Evolutionary conservation across 1,284 basidiomycete species (phyloP), one percentile per base, ranked within the genome.

Genomic region (Sphagnurus paluster): DNA sequence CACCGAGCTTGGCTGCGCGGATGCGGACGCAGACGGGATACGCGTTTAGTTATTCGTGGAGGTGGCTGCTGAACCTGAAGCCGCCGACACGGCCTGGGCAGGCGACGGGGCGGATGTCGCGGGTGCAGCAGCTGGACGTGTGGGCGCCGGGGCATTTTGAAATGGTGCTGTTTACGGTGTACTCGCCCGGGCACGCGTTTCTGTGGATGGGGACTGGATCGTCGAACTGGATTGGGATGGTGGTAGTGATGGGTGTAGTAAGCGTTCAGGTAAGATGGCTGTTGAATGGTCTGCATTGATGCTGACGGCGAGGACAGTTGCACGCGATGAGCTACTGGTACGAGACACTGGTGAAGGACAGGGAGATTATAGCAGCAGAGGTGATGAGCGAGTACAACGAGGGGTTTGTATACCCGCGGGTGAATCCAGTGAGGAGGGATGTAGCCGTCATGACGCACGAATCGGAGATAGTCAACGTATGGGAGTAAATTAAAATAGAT

Each of bases 351-450:
- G 42, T 91, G 14, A 90, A 86, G 62, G 91, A 94, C 68, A 82
- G 78, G 53, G 79, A 76, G 38, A 80, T 90, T 42, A 77, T 94
- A 45, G 77, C 86, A 25, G 77, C 82, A 3, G 91, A 93, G 61
- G 88, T 93, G 9, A 78, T 94, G 77, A 79, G 85, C 60, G 91
- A 94, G 66, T 94, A 94, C 61, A 87, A 94, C 56, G 72, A 83
- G 61, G 82, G 81, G 66, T 93, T 90, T 61, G 91, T 93, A 7
- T 81, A 87, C 58, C 90, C 90, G 10, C 79, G 82, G 48, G 65
- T 90, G 46, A 87, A 89, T 60, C 84, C 84, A 5, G 72, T 90
- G 21, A 79, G 85, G 17, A 80, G 75, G 49, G 90, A 92, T 54
- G 87, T 79, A 2, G 80, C 82, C 2, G 85, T 89, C n/a, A 90